These are phyloP conservation scores for Beta vulgaris DNA, from an alignment of 148 eudicot species.

Conservation along the genomic window DNA sequence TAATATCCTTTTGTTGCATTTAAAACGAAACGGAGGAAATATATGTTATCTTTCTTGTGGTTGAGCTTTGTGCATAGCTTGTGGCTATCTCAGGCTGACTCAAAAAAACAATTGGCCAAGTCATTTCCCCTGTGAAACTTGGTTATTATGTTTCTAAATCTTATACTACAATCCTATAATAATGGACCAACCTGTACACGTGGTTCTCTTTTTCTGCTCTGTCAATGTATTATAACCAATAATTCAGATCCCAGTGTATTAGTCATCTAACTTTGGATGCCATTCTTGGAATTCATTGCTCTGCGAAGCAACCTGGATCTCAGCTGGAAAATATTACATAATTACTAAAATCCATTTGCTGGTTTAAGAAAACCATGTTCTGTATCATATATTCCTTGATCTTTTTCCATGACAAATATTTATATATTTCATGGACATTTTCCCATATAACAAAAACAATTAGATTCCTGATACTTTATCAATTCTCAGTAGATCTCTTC, in stretches of 20 bases:
- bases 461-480: too few species aligned
- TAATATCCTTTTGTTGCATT: too few species aligned
- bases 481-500: too few species aligned
- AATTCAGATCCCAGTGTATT: neutral
- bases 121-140: neutral
- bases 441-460: too few species aligned
- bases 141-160: neutral
- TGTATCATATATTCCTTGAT: neutral
- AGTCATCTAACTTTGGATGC: conserved; percentile 27
- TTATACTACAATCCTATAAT: too few species aligned
- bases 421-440: too few species aligned
- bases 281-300: conserved; percentile 24
- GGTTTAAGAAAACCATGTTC: conserved; percentile 4
- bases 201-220: conserved; percentile 6
- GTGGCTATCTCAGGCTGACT: neutral
- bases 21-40: too few species aligned
- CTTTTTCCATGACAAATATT: too few species aligned
- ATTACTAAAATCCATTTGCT: neutral
- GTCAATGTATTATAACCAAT: neutral
- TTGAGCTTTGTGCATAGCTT: neutral
- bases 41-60: too few species aligned
- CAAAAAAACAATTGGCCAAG: neutral
- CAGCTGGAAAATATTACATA: neutral
- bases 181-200: conserved; percentile 22
- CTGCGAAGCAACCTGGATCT: conserved; percentile 19